These are phyloP conservation scores for Novymonas esmeraldas DNA, from an alignment of 208 protist genomes.

Conservation along the genomic window DNA sequence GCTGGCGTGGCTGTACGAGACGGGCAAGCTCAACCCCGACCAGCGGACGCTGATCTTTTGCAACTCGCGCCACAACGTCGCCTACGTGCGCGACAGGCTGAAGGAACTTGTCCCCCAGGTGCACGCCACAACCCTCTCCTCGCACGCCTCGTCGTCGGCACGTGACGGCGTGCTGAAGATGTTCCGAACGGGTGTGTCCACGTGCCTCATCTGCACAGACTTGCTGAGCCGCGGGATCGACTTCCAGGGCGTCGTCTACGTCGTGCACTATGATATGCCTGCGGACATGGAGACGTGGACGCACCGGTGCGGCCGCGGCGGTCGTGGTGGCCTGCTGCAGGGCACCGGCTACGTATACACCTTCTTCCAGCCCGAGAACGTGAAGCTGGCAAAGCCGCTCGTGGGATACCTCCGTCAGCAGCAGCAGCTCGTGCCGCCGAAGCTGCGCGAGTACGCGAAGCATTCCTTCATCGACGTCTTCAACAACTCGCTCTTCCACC, in stretches of 20 bases:
- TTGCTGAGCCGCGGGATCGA: conserved; percentile 97
- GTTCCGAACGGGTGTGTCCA: conserved; percentile 92
- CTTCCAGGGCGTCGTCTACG: conserved; percentile 96
- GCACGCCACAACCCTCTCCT: conserved; percentile 68
- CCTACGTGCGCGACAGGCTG: conserved; percentile 70
- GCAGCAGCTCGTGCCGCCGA: conserved; percentile 78
- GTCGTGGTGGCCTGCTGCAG: conserved; percentile 64
- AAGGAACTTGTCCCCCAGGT: conserved; percentile 41
- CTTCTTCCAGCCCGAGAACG: conserved; percentile 88
- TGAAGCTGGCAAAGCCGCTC: conserved; percentile 79
- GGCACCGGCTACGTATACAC: conserved; percentile 73
- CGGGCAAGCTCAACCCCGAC: conserved; percentile 54
- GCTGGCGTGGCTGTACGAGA: conserved; percentile 72
- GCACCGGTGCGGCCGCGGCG: conserved; percentile 96
- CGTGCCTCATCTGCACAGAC: conserved; percentile 97
- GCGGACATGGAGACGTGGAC: conserved; percentile 96
- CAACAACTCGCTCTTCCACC: conserved; percentile 75
- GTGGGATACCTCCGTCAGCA: conserved; percentile 75
- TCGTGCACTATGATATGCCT: conserved; percentile 98
- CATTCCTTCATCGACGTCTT: conserved; percentile 83
- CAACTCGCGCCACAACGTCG: conserved; percentile 87
- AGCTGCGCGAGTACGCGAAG: conserved; percentile 81
- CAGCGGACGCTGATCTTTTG: conserved; percentile 88
- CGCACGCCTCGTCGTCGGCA: conserved; percentile 55
- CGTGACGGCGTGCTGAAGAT: conserved; percentile 83